phyloP scores from a whole-genome alignment of 2,329 filamentous ascomycete species.

The Aureobasidium sp. region DNA sequence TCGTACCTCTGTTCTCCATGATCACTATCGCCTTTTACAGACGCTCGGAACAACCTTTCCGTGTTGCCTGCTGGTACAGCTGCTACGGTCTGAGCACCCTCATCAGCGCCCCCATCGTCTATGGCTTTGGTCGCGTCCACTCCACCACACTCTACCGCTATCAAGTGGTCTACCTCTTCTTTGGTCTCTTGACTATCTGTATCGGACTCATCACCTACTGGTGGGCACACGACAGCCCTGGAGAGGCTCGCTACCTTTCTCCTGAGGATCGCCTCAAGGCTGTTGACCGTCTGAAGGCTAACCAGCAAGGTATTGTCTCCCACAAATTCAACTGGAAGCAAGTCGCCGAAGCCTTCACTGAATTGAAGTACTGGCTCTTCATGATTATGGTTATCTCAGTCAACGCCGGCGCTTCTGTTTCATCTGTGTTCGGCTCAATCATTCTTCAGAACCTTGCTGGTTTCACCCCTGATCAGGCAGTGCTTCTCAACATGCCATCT shows the following conservation, averaged over 20 bases:
- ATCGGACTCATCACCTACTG: conserved; percentile 16
- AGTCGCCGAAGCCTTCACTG: conserved; percentile 36
- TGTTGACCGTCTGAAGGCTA: conserved; percentile 44
- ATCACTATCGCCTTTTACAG: conserved; percentile 17
- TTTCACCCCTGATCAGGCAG: conserved; percentile 14
- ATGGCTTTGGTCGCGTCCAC: conserved; percentile 16
- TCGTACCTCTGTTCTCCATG: conserved; percentile 15
- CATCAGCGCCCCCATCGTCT: conserved; percentile 14
- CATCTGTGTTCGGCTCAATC: conserved; percentile 17
- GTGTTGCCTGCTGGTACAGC: conserved; percentile 17
- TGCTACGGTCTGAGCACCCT: conserved; percentile 15
- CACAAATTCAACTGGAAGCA: conserved; percentile 42
- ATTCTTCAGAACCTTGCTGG: conserved; percentile 15
- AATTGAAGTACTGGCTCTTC: conserved; percentile 46
- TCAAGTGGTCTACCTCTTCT: conserved; percentile 17
- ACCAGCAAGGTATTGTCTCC: conserved; percentile 42
- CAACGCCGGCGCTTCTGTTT: conserved; percentile 14
- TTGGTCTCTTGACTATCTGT: conserved; percentile 14
- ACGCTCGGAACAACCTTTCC: conserved; percentile 16
- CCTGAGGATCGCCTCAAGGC: conserved; percentile 41
- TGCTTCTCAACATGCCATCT: conserved; percentile 17
- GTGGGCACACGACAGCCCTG: conserved; percentile 16
- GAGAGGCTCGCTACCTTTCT: conserved; percentile 34
- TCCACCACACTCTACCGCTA: conserved; percentile 15
- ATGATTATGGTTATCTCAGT: conserved; percentile 14